Percentiles rank a stretch among this genome's conserved stretches.
Evolutionary conservation across 768 basidiomycete species (phyloP).

Genomic region (Leucocoprinus birnbaumii): DNA sequence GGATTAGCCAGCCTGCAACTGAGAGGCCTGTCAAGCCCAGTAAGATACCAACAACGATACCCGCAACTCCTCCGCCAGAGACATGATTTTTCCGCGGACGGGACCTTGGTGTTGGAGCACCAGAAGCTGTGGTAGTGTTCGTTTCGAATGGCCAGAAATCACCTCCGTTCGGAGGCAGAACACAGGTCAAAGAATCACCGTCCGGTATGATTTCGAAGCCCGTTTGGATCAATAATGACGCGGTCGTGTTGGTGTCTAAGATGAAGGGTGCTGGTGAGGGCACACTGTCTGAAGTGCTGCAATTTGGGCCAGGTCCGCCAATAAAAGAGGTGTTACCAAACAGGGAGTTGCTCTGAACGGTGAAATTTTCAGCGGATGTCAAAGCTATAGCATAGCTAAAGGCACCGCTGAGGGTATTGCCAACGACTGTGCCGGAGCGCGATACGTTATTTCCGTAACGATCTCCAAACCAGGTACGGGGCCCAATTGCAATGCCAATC

Average conservation of each 20-base stretch:
- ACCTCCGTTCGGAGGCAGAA: conserved; percentile 63
- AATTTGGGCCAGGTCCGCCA: conserved; percentile 65
- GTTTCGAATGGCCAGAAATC: conserved; percentile 71
- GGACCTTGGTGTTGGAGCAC: background rate
- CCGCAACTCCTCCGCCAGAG: conserved; percentile 33
- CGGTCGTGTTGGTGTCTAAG: conserved; percentile 41
- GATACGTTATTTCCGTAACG: conserved; percentile 49
- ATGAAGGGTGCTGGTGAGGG: conserved; percentile 62
- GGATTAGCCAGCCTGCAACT: conserved; percentile 41
- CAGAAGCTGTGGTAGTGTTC: conserved; percentile 15
- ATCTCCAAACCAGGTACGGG: conserved; percentile 72
- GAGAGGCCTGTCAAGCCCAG: conserved; percentile 40
- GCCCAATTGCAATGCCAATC: conserved; percentile 80
- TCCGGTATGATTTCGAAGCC: conserved; percentile 50
- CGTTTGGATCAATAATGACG: conserved; percentile 42
- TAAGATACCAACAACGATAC: conserved; percentile 51
- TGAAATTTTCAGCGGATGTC: conserved; percentile 63
- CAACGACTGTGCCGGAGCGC: conserved; percentile 47
- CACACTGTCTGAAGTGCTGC: conserved; percentile 43
- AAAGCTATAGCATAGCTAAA: conserved; percentile 76
- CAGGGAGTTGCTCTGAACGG: conserved; percentile 57
- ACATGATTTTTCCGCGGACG: background rate
- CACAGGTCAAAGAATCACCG: conserved; percentile 61
- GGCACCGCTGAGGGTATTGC: conserved; percentile 62
- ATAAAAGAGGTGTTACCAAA: conserved; percentile 75